Evolutionary conservation across 2,329 filamentous ascomycete genomes (phyloP), one percentile per base, ranked within the genome.

Genomic region (Cladosporium cucumerinum): DNA sequence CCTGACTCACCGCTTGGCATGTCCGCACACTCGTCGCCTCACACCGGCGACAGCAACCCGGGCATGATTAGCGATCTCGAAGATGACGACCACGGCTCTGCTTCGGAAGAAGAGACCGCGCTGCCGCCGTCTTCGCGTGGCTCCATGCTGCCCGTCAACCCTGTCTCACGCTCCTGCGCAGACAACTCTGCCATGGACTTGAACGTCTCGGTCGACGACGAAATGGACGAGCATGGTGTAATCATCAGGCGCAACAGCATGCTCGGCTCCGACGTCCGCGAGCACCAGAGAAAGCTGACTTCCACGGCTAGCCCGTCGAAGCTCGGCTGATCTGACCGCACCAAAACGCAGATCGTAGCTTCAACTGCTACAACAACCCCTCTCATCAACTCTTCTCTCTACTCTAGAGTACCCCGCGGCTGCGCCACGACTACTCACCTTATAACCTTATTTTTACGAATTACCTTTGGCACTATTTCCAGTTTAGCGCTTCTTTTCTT

Each of bases 51-150:
- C 71, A 81, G 79, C 69, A 81, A 81, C 60, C 81, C 81, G 18
- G 81, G 81, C 26, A 72, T 83, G 66, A 79, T 83, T 39, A 82
- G 79, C 68, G 81, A 83, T 67, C 79, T 82, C 70, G 81, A 82
- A 64, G 81, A 81, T 32, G 79, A 83, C 64, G 80, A 81, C 61
- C 78, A 81, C 48, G 78, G 73, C 61, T 69, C 67, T 18, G 68
- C 69, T 49, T 61, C 63, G 32, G 57, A 61, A 55, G 63, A 65
- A 51, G 63, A 65, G 58, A 34, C 46, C 36, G 34, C 62, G 23
- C 65, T 43, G 60, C 64, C 59, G 32, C 57, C 66, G 10, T 65
- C 67, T 51, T 55, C 57, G 58, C 63, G 61, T 10, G 72, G 68
- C 55, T 76, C 76, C 49, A 65, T 71, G 4, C 63, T 72, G 48